phyloP scores from a whole-genome alignment of 1,284 basidiomycete species.

The Afroboletus lepidellus region DNA sequence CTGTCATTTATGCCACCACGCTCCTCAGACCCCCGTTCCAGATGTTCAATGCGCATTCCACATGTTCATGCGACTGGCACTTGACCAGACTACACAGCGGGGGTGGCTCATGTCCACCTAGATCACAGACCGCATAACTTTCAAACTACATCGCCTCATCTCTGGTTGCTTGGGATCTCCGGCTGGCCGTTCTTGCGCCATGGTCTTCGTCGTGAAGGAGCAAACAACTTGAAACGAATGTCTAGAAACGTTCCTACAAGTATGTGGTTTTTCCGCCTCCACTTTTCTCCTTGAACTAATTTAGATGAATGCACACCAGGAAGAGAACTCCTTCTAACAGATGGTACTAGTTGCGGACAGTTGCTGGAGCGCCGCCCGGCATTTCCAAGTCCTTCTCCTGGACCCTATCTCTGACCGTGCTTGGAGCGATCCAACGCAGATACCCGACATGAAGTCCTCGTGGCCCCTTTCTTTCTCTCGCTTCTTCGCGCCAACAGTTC shows the following conservation, averaged over 20 bases:
- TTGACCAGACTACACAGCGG: constrained; percentile 30
- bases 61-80: constrained; percentile 30
- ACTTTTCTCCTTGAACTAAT: constrained; percentile 1
- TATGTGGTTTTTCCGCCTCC: constrained; percentile 2
- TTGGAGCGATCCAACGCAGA: constrained; percentile 39
- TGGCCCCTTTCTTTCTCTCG: constrained; percentile 33
- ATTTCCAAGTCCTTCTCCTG: constrained; percentile 25
- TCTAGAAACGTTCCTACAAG: constrained; percentile 8
- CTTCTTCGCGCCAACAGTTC: constrained; percentile 35
- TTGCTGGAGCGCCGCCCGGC: constrained; percentile 22
- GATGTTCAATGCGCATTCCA: constrained; percentile 32
- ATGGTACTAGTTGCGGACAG: constrained; percentile 10
- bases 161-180: constrained; percentile 12
- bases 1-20: constrained; percentile 22
- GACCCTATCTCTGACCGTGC: constrained; percentile 24
- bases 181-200: constrained; percentile 5
- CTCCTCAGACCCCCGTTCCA: constrained; percentile 29
- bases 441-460: constrained; percentile 39
- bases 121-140: constrained; percentile 23
- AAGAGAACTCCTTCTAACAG: constrained; percentile 1
- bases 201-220: constrained; percentile 1
- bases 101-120: constrained; percentile 26
- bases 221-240: constrained; percentile 3
- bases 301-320: neutral
- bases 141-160: constrained; percentile 20